Evolutionary conservation across 1,284 basidiomycete genomes (phyloP), one percentile per base, ranked within the genome.

Genomic region (Tilletia indica): DNA sequence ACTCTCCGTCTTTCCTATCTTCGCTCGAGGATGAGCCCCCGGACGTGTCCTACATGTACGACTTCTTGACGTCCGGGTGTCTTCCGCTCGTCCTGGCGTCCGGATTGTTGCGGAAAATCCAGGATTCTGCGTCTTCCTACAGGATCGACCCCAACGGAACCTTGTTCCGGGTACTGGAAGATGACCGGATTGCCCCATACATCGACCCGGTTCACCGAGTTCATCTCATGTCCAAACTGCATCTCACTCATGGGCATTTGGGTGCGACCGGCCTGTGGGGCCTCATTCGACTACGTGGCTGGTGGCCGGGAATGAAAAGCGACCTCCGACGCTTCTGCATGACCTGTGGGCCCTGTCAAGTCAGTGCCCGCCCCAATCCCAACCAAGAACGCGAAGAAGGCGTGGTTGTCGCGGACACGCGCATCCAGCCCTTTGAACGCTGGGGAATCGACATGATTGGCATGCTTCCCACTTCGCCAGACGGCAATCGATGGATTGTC

Each of bases 361-460:
- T 63, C 34, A 47, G 36, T 11, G 34, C 68, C 9, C 12, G 68
- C 6, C 56, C 58, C 19, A 51, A 42, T n/a, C 25, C 34, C 16
- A 42, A 56, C 31, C 68, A 69, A 36, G 68, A 69, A 48, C 39
- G 68, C n/a, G 68, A 69, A 63, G 36, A 25, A 14, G 56, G 38
- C 4, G 56, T 63, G 19, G 56, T 69, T n/a, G 63, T 45, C 21
- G 39, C 68, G 4, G 54, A 69, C 21, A 38, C 54, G 4, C 21
- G 8, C 21, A 63, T 69, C 25, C 56, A 61, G 38, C 68, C 68
- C 6, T 69, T 69, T 61, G 56, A 69, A 34, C 58, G 68, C 14
- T 69, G 68, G 68, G 68, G 68, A 6, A 61, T 69, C 3, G 68
- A 69, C n/a, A 12, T 69, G 21, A 63, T 69, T 14, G 68, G 68